These are phyloP conservation scores for Pleurotus salmoneostramineus DNA, from an alignment of 768 basidiomycete genomes.

Conservation along the genomic window DNA sequence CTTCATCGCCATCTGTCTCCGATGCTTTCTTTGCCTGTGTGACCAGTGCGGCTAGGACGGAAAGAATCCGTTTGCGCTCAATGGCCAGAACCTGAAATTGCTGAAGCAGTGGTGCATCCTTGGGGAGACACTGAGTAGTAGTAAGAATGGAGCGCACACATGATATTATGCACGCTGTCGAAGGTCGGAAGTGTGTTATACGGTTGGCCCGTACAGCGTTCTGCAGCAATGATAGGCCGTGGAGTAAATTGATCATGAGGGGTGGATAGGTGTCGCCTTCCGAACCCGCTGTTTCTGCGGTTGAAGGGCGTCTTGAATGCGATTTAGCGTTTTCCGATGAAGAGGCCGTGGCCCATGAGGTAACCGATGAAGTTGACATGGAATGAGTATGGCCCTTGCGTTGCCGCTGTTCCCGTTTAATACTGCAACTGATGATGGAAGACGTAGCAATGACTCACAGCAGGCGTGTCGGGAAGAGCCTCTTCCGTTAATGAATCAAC, in stretches of 20 bases:
- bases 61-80: conserved; percentile 80
- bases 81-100: conserved; percentile 62
- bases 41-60: conserved; percentile 78
- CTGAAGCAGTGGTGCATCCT: conserved; percentile 73
- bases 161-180: conserved; percentile 92
- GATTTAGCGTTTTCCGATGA: conserved; percentile 21
- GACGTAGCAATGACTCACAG: conserved; percentile 27
- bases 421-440: conserved; percentile 3
- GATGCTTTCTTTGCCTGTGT: conserved; percentile 71
- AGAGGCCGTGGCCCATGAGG: conserved; percentile 49
- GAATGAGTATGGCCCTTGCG: conserved; percentile 44
- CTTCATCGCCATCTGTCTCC: conserved; percentile 42
- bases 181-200: conserved; percentile 84
- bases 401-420: conserved; percentile 18
- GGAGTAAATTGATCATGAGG: conserved; percentile 79
- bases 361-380: conserved; percentile 45
- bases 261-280: conserved; percentile 65
- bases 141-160: conserved; percentile 86
- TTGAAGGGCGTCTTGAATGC: conserved; percentile 40
- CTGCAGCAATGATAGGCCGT: conserved; percentile 82
- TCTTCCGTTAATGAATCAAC: conserved; percentile 54
- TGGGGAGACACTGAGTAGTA: conserved; percentile 77
- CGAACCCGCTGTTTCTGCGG: conserved; percentile 40
- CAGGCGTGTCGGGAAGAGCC: conserved; percentile 41
- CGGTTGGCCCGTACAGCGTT: conserved; percentile 79